phyloP scores from a whole-genome alignment of 2,329 filamentous ascomycete species.

The Zymoseptoria brevis region DNA sequence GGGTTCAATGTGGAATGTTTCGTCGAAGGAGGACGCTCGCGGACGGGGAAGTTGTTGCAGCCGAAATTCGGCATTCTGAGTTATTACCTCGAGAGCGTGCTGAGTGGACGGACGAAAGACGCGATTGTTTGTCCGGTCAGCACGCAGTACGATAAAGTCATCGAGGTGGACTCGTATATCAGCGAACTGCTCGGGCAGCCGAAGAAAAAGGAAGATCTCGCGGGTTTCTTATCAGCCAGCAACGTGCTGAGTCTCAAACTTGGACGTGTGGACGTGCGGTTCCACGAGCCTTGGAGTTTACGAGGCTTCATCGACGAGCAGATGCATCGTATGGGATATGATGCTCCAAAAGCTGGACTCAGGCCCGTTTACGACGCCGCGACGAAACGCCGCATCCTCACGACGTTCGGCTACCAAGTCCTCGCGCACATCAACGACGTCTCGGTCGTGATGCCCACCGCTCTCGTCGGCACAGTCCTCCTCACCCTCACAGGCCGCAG shows the following conservation, averaged over 20 bases:
- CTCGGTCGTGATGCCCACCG: slow-evolving; percentile 96
- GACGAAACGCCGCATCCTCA: slow-evolving; percentile 59
- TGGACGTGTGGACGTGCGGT: slow-evolving; percentile 87
- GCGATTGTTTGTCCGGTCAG: slow-evolving; percentile 91
- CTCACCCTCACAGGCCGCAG: slow-evolving; percentile 85
- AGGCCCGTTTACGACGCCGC: slow-evolving; percentile 37
- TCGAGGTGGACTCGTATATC: slow-evolving; percentile 95
- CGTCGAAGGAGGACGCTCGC: slow-evolving; percentile 85
- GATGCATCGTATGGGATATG: slow-evolving; percentile 41
- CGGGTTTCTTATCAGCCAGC: slow-evolving; percentile 80
- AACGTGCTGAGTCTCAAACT: slow-evolving; percentile 83
- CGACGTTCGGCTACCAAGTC: slow-evolving; percentile 85
- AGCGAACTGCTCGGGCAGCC: slow-evolving; percentile 87
- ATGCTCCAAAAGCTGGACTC: slow-evolving; percentile 26
- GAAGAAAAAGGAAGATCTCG: slow-evolving; percentile 89
- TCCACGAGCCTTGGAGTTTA: slow-evolving; percentile 93
- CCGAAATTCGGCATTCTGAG: slow-evolving; percentile 93
- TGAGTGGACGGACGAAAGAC: slow-evolving; percentile 82
- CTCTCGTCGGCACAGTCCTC: slow-evolving; percentile 86
- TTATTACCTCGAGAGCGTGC: slow-evolving; percentile 82
- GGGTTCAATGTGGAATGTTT: slow-evolving; percentile 97
- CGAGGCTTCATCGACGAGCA: slow-evolving; percentile 74
- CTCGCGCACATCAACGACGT: slow-evolving; percentile 91
- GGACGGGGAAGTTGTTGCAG: slow-evolving; percentile 85
- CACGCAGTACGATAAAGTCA: slow-evolving; percentile 98